Evolutionary conservation across 768 basidiomycete genomes (phyloP), one percentile per base, ranked within the genome.

Genomic region (Tulasnella sp.): DNA sequence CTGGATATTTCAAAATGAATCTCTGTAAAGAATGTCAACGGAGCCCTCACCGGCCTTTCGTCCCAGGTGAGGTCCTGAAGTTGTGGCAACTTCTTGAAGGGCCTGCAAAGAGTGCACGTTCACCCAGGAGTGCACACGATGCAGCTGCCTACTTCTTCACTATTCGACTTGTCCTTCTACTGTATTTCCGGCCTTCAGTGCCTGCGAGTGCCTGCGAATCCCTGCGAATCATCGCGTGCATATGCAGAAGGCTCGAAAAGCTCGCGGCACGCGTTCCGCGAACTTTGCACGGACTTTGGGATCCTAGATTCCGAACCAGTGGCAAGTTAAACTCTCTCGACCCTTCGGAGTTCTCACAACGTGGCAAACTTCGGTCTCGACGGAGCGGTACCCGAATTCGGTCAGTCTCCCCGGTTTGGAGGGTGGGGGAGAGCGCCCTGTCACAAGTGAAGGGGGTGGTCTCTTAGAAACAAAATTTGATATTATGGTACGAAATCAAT

Each of bases 401-500:
- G 58, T n/a, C 21, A 27, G 31, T n/a, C 5, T 24, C 48, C 48
- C 48, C 42, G 42, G 42, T 42, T 21, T 58, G 56, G 58, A 62
- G 18, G n/a, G 19, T 3, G 58, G n/a, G 58, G 58, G 58, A 27
- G 24, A 34, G 58, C 58, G 24, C n/a, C 58, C 24, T 34, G 58
- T n/a, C 58, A 27, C 19, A 14, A 34, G 58, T 9, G 24, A n/a
- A 62, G 4, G 58, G 9, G 24, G 24, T 4, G 27, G 58, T 62
- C 58, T 27, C 31, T 4, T 24, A 31, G 58, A 62, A 27, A 31
- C 58, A 62, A n/a, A 62, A 62, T 62, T 62, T 31, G 58, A 34
- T 58, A 58, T 58, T 58, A 58, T n/a, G 58, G 3, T 31, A 75
- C 74, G 74, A 46, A 75, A 42, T 52, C 74, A 75, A 75, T 46